These are phyloP conservation scores for Xylaria venustula DNA, from an alignment of 495 filamentous ascomycete species.

Conservation along the genomic window DNA sequence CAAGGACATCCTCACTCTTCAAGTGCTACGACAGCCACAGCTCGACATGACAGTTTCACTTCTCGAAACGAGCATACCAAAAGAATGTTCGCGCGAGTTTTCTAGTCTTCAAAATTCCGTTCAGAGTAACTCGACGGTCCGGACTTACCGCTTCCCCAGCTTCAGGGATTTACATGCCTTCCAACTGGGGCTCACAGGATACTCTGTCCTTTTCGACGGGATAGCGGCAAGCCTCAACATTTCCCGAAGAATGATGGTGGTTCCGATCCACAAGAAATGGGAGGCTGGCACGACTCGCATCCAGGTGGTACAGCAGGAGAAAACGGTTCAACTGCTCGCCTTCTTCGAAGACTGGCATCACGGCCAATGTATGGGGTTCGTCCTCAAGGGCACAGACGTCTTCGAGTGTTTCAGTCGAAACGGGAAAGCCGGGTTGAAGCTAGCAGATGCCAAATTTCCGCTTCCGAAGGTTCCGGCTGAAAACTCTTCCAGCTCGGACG, in stretches of 20 bases:
- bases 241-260: conserved; percentile 78
- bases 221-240: conserved; percentile 73
- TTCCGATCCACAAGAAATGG: conserved; percentile 91
- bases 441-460: conserved; percentile 88
- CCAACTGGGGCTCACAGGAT: conserved; percentile 74
- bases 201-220: conserved; percentile 70
- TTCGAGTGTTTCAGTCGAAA: conserved; percentile 69
- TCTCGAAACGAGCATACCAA: conserved; percentile 59
- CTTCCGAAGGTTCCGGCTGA: conserved; percentile 64
- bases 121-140: conserved; percentile 40
- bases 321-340: conserved; percentile 68
- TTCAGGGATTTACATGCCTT: conserved; percentile 70
- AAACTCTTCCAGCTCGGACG: conserved; percentile 35
- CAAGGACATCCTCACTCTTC: conserved; percentile 58
- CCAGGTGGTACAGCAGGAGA: conserved; percentile 74
- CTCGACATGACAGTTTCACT: conserved; percentile 67
- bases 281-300: conserved; percentile 71
- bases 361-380: conserved; percentile 83
- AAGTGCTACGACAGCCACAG: conserved; percentile 62
- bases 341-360: conserved; percentile 84
- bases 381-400: conserved; percentile 73
- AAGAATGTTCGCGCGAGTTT: conserved; percentile 56
- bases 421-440: conserved; percentile 65
- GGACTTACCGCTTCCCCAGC: conserved; percentile 54
- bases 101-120: conserved; percentile 49